Evolutionary conservation across 805 yeast species (phyloP).

Genomic region (Kodamaea sagamina): DNA sequence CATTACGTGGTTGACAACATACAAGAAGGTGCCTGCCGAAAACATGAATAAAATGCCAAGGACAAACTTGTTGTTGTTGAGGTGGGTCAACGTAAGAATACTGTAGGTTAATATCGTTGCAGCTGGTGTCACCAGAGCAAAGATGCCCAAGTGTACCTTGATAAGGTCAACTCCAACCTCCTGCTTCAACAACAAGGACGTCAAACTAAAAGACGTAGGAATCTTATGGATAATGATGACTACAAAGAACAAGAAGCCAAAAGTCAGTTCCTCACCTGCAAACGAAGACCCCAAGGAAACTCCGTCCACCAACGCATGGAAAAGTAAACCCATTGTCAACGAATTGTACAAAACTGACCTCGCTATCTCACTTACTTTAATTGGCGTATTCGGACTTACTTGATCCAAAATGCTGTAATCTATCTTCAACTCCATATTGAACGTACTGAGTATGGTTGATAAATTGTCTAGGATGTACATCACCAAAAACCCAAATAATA

Average conservation of each 20-base stretch:
- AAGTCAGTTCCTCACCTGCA: slow-evolving; percentile 35
- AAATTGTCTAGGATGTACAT: slow-evolving; percentile 54
- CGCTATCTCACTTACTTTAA: slow-evolving; percentile 7
- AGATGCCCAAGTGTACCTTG: slow-evolving; percentile 50
- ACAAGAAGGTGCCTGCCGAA: slow-evolving; percentile 73
- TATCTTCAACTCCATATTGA: not conserved
- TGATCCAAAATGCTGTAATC: slow-evolving; percentile 6
- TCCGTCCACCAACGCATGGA: slow-evolving; percentile 75
- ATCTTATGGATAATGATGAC: slow-evolving; percentile 71
- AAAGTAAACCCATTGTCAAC: slow-evolving; percentile 59
- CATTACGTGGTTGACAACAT: slow-evolving; percentile 68
- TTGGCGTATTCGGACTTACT: slow-evolving; percentile 17
- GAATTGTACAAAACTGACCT: slow-evolving; percentile 42
- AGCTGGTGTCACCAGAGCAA: slow-evolving; percentile 62
- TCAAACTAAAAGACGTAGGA: slow-evolving; percentile 72
- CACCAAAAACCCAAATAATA: slow-evolving; percentile 54
- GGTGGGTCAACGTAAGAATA: slow-evolving; percentile 32
- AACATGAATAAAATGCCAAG: slow-evolving; percentile 60
- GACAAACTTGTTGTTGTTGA: slow-evolving; percentile 32
- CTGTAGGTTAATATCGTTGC: slow-evolving; percentile 56
- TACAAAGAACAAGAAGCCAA: slow-evolving; percentile 50
- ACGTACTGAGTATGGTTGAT: slow-evolving; percentile 12
- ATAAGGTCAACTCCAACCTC: slow-evolving; percentile 35
- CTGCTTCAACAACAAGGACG: slow-evolving; percentile 51
- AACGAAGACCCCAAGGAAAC: slow-evolving; percentile 66